A percentile compares a stretch with the other conserved stretches of the same genome.
Evolutionary conservation across 768 basidiomycete genomes (phyloP).

Genomic region (Mycena sanguinolenta): DNA sequence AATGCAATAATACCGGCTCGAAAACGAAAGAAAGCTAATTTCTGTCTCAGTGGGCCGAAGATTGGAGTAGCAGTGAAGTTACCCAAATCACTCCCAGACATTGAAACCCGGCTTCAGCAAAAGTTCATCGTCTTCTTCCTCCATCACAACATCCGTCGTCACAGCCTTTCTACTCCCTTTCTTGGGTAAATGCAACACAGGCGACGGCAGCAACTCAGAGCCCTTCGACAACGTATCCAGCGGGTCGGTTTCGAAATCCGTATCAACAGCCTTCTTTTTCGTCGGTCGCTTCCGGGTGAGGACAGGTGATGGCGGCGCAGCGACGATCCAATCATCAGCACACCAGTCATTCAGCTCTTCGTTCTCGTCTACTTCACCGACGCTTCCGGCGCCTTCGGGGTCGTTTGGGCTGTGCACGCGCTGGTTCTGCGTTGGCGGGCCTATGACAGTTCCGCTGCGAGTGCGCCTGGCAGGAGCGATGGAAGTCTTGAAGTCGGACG

Average conservation of each 20-base stretch:
- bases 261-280: slow-evolving; percentile 22
- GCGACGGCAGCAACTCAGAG: slow-evolving; percentile 28
- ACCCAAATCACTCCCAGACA: slow-evolving; percentile 31
- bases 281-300: slow-evolving; percentile 40
- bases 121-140: slow-evolving; percentile 41
- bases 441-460: slow-evolving; percentile 50
- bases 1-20: not conserved
- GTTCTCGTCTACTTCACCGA: slow-evolving; percentile 33
- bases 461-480: slow-evolving; percentile 50
- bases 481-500: slow-evolving; percentile 54
- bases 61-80: too few relatives aligned
- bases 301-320: slow-evolving; percentile 54
- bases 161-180: slow-evolving; percentile 9
- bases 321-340: slow-evolving; percentile 51
- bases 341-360: slow-evolving; percentile 40
- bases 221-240: slow-evolving; percentile 30
- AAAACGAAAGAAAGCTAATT: slow-evolving; percentile 6
- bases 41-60: not conserved
- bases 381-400: slow-evolving; percentile 30
- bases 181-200: slow-evolving; percentile 15
- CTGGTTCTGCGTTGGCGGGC: slow-evolving; percentile 33
- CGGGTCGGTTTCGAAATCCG: slow-evolving; percentile 24
- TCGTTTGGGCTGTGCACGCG: slow-evolving; percentile 15
- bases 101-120: slow-evolving; percentile 38
- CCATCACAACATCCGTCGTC: slow-evolving; percentile 16